Percentiles rank a stretch among this genome's conserved stretches.
Evolutionary conservation across 75 land plant genomes (phyloP).

Genomic region (Pseudotsuga menziesii): DNA sequence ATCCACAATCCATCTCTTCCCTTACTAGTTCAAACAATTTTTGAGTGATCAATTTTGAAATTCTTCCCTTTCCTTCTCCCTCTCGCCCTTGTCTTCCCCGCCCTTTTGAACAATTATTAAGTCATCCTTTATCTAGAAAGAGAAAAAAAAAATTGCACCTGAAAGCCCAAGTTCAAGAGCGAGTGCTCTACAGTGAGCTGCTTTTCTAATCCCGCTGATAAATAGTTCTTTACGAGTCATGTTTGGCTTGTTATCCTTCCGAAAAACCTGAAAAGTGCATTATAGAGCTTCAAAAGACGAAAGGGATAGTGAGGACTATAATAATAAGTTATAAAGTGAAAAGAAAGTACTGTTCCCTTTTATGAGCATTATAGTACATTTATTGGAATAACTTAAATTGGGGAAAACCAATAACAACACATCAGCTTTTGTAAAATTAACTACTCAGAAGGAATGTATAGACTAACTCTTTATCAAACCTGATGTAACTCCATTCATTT

Average conservation of each 20-base stretch:
- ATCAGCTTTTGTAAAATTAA: not conserved
- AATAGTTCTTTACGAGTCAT: conserved; percentile 8
- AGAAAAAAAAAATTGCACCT: not conserved
- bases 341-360: not conserved
- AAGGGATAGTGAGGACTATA: not conserved
- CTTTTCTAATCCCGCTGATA: conserved; percentile 8
- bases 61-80: not conserved
- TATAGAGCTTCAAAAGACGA: not conserved
- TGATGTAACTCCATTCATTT: not conserved
- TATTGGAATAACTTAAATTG: not conserved
- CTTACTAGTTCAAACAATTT: not conserved
- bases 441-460: not conserved
- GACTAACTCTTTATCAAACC: not conserved
- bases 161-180: conserved; percentile 5
- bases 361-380: not conserved
- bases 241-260: conserved; percentile 6
- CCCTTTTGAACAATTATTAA: not conserved
- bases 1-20: not conserved
- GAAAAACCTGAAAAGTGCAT: conserved; percentile 3
- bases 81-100: not conserved
- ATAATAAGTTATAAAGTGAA: not conserved
- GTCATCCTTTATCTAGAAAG: not conserved
- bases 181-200: conserved; percentile 5
- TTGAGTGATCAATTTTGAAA: not conserved
- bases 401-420: not conserved